A percentile compares a stretch with the other conserved stretches of the same genome.
phyloP scores from a whole-genome alignment of 1,139 yeast genomes.

The Magnusiomyces paraingens region DNA sequence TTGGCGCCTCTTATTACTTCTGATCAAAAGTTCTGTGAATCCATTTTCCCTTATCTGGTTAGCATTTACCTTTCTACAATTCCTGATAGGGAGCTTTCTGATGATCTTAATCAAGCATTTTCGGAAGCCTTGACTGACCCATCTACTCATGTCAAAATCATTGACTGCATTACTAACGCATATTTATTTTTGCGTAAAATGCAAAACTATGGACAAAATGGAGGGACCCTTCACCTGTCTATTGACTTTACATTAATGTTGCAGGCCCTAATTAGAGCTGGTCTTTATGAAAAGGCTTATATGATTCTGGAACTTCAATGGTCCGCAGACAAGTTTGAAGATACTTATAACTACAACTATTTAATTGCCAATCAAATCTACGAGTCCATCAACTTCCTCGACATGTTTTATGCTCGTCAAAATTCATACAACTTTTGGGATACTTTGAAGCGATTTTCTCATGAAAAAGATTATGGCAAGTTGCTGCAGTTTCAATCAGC shows the following conservation, averaged over 20 bases:
- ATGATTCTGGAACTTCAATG: conserved; percentile 5
- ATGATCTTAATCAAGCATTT: conserved; percentile 1
- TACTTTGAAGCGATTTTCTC: conserved; percentile 7
- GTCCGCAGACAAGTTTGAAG: background rate
- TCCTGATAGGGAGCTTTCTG: background rate
- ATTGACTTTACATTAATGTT: background rate
- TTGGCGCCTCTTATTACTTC: background rate
- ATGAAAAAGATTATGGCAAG: conserved; percentile 10
- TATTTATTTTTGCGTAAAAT: conserved; percentile 4
- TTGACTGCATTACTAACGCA: background rate
- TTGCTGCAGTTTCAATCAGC: conserved; percentile 15
- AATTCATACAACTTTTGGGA: conserved; percentile 7
- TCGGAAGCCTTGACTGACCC: background rate
- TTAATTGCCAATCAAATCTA: conserved; percentile 5
- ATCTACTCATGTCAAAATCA: background rate
- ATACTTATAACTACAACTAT: background rate
- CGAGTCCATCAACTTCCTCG: conserved; percentile 10
- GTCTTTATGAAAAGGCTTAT: conserved; percentile 1
- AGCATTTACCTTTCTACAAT: background rate
- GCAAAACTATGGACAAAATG: background rate
- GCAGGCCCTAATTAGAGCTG: background rate
- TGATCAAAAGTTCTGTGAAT: background rate
- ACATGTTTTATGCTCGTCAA: conserved; percentile 17
- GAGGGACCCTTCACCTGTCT: background rate
- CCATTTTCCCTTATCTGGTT: conserved; percentile 1